These are phyloP conservation scores for Trifolium pratense DNA, from an alignment of 306 rosid species.

Conservation along the genomic window DNA sequence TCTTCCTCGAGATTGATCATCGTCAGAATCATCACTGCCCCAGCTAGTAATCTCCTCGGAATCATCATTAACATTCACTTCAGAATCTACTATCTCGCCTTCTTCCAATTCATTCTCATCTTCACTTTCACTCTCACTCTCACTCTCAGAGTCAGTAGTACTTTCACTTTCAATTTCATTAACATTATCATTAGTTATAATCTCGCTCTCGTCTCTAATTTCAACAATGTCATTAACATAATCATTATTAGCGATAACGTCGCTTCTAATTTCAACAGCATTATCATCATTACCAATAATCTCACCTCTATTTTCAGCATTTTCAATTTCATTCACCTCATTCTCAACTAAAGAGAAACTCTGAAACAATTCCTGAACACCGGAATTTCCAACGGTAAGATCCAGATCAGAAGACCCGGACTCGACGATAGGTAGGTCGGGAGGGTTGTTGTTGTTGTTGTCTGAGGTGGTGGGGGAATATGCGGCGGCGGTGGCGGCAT, in stretches of 20 bases:
- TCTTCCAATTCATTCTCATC: slow-evolving; percentile 57
- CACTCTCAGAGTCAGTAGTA: slow-evolving; percentile 42
- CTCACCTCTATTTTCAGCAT: neutral
- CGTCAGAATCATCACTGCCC: neutral
- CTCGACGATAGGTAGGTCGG: slow-evolving; percentile 11
- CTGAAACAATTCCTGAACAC: slow-evolving; percentile 47
- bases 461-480: neutral
- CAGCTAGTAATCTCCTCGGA: neutral
- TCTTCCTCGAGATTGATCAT: neutral
- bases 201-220: slow-evolving; percentile 5
- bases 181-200: neutral
- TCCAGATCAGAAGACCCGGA: slow-evolving; percentile 1
- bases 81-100: slow-evolving; percentile 68
- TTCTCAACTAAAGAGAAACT: slow-evolving; percentile 38
- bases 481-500: slow-evolving; percentile 20
- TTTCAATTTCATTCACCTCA: neutral
- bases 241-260: neutral
- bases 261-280: neutral
- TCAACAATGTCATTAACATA: neutral
- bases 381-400: neutral
- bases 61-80: slow-evolving; percentile 7
- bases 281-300: too few relatives aligned
- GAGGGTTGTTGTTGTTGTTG: neutral
- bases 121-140: neutral
- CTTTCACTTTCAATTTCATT: slow-evolving; percentile 17